Conservation (phyloP, 768 basidiomycete genomes). For the Pleurotus salmoneostramineus region DNA sequence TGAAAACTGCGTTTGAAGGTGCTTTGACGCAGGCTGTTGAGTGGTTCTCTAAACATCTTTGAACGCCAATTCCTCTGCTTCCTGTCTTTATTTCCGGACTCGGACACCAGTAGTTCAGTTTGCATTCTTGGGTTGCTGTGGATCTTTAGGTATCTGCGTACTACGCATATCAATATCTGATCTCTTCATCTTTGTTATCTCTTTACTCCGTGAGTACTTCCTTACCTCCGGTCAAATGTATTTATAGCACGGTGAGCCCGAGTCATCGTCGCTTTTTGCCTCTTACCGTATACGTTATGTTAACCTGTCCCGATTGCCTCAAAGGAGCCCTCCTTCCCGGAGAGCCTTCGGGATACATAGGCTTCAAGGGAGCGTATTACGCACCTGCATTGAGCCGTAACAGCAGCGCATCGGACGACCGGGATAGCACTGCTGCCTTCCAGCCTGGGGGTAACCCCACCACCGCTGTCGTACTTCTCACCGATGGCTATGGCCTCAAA, state of each 20-base stretch:
- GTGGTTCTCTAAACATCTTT: constrained; percentile 42
- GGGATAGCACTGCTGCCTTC: background rate
- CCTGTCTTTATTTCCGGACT: background rate
- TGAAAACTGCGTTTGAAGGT: constrained; percentile 37
- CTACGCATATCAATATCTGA: too few species aligned
- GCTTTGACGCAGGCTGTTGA: constrained; percentile 36
- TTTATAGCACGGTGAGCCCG: too few species aligned
- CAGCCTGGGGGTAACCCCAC: constrained; percentile 21
- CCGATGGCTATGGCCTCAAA: constrained; percentile 53
- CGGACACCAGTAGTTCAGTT: too few species aligned
- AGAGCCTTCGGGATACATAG: constrained; percentile 38
- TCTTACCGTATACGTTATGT: background rate
- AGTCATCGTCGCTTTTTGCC: background rate
- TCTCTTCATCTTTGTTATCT: too few species aligned
- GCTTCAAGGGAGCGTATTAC: constrained; percentile 40
- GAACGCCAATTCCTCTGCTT: background rate
- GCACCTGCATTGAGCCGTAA: constrained; percentile 14
- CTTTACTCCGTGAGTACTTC: background rate
- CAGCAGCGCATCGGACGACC: background rate
- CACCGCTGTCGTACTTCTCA: constrained; percentile 48
- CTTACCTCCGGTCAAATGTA: background rate
- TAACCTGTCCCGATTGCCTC: background rate
- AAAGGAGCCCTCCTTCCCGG: constrained; percentile 29
- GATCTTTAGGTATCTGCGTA: background rate
- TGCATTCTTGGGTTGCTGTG: too few species aligned